phyloP scores from a whole-genome alignment of 345 rosid genomes.

The Firmiana major region DNA sequence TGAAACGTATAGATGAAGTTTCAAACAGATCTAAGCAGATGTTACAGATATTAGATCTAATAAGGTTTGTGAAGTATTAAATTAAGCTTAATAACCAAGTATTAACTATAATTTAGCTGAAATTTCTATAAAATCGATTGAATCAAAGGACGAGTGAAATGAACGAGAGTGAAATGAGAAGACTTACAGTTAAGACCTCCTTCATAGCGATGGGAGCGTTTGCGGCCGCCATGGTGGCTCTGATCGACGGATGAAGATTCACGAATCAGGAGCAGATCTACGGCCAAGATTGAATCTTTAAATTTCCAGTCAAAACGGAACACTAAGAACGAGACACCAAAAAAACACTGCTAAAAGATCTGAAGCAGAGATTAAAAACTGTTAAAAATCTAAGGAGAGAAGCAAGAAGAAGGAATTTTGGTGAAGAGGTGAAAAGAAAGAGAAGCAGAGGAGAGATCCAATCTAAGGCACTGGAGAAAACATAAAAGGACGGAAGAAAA shows the following conservation, averaged over 20 bases:
- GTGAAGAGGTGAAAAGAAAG: neutral
- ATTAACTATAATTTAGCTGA: constrained; percentile 8
- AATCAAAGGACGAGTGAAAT: neutral
- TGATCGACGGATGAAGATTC: constrained; percentile 34
- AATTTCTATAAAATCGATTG: constrained; percentile 5
- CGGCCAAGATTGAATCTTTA: constrained; percentile 20
- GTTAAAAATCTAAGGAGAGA: neutral
- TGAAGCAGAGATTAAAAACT: constrained; percentile 28
- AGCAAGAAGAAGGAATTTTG: neutral
- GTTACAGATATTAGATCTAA: neutral
- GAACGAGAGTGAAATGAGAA: constrained; percentile 12
- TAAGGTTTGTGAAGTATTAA: neutral
- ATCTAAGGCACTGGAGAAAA: constrained; percentile 12
- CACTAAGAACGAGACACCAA: neutral
- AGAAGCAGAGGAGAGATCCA: constrained; percentile 5
- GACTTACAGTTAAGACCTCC: constrained; percentile 77
- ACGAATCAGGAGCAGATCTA: constrained; percentile 38
- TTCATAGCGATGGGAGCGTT: constrained; percentile 93
- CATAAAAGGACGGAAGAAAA: neutral
- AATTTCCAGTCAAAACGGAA: constrained; percentile 10
- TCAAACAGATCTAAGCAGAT: constrained; percentile 19
- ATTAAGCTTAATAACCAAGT: constrained; percentile 2
- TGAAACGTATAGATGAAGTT: neutral
- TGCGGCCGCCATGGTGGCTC: constrained; percentile 77
- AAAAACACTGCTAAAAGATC: constrained; percentile 27